A percentile compares a stretch with the other conserved stretches of the same genome.
Evolutionary conservation across 176 grass and related monocot genomes (phyloP).

Genomic region (Elaeis guineensis): DNA sequence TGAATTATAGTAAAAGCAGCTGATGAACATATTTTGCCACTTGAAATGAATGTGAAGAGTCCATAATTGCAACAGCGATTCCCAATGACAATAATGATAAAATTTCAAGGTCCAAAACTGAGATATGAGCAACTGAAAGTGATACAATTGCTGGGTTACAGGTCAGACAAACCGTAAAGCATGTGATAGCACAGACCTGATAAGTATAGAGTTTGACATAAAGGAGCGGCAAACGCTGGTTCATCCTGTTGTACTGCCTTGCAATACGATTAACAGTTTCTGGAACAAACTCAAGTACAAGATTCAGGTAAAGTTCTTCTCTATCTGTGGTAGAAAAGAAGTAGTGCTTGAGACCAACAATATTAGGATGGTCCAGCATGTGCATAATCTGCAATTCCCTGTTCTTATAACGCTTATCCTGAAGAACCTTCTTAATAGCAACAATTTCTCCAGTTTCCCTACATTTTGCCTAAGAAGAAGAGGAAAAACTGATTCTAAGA

Average conservation of each 20-base stretch:
- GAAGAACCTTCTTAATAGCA: conserved; percentile 96
- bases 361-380: conserved; percentile 98
- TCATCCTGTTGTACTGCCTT: conserved; percentile 72
- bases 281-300: conserved; percentile 89
- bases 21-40: too few relatives aligned
- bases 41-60: too few relatives aligned
- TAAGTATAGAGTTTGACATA: conserved; percentile 93
- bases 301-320: conserved; percentile 86
- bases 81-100: too few relatives aligned
- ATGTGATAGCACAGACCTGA: conserved; percentile 43
- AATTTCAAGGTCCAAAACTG: too few relatives aligned
- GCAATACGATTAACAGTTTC: conserved; percentile 80
- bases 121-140: too few relatives aligned
- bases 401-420: conserved; percentile 98
- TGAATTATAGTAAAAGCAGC: too few relatives aligned
- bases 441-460: conserved; percentile 91
- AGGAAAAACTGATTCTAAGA: conserved; percentile 3
- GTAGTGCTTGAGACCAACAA: conserved; percentile 83
- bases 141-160: too few relatives aligned
- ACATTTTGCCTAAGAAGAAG: conserved; percentile 73
- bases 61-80: too few relatives aligned
- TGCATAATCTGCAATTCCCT: conserved; percentile 92
- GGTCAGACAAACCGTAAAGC: background rate
- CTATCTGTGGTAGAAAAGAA: conserved; percentile 89
- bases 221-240: conserved; percentile 77